phyloP scores from a whole-genome alignment of 352 stramenopile genomes.

The Globisporangium recalcitrans region DNA sequence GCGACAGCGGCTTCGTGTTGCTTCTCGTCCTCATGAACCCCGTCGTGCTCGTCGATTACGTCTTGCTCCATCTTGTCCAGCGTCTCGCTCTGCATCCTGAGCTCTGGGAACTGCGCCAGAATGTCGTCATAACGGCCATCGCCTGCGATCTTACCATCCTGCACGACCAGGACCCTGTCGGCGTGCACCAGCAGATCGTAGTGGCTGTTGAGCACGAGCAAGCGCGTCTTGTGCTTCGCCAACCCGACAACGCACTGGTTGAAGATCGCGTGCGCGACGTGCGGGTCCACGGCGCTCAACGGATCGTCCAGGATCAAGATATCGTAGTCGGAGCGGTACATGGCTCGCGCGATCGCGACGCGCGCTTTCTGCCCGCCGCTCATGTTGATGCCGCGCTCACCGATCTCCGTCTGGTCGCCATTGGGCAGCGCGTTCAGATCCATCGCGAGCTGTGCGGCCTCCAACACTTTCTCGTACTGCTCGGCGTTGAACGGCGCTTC shows the following conservation, averaged over 20 bases:
- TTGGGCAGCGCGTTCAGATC: constrained; percentile 46
- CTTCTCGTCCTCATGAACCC: not conserved
- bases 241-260: constrained; percentile 75
- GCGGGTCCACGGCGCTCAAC: constrained; percentile 91
- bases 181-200: constrained; percentile 80
- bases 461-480: constrained; percentile 33
- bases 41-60: constrained; percentile 6
- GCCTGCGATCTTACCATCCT: constrained; percentile 72
- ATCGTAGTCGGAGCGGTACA: constrained; percentile 87
- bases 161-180: constrained; percentile 57
- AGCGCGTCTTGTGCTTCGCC: constrained; percentile 52
- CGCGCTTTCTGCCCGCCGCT: constrained; percentile 65
- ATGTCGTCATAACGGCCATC: constrained; percentile 73
- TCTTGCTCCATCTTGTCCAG: constrained; percentile 5
- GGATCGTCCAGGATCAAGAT: constrained; percentile 94
- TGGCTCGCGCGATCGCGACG: constrained; percentile 84
- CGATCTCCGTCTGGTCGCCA: constrained; percentile 54
- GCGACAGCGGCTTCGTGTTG: not conserved
- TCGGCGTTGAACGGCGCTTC: constrained; percentile 27
- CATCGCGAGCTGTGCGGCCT: constrained; percentile 27
- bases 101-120: constrained; percentile 26
- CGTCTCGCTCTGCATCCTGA: constrained; percentile 15
- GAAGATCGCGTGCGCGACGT: constrained; percentile 93
- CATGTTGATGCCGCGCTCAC: constrained; percentile 54
- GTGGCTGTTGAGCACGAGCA: constrained; percentile 92